Conservation (phyloP, 495 filamentous ascomycete species). For the Penicillium verhagenii region DNA sequence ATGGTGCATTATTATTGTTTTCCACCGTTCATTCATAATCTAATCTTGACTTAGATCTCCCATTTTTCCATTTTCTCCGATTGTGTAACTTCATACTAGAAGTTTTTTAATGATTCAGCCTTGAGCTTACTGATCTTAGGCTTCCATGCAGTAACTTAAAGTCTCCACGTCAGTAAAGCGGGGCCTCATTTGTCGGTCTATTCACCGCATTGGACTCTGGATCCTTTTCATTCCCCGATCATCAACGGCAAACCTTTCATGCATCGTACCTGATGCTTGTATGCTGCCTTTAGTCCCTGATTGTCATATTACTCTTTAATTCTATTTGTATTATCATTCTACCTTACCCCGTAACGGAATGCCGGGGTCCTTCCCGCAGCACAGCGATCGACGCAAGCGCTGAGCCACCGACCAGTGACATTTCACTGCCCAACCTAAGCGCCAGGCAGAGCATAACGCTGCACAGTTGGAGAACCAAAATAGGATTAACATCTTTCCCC, state of each 20-base stretch:
- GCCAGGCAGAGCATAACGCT: slow-evolving; percentile 29
- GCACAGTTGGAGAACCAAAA: slow-evolving; percentile 19
- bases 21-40: too few relatives aligned
- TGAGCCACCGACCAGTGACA: slow-evolving; percentile 19
- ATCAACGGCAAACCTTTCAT: not conserved
- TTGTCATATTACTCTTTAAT: not conserved
- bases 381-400: slow-evolving; percentile 21
- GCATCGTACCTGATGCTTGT: slow-evolving; percentile 11
- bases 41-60: too few relatives aligned
- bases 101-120: slow-evolving; percentile 1
- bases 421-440: slow-evolving; percentile 30
- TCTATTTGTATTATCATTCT: not conserved
- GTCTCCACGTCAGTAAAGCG: slow-evolving; percentile 16
- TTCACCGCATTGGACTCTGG: slow-evolving; percentile 10
- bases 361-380: slow-evolving; percentile 11
- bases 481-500: slow-evolving; percentile 19
- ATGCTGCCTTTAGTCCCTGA: not conserved
- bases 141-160: slow-evolving; percentile 22
- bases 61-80: too few relatives aligned
- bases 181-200: slow-evolving; percentile 16
- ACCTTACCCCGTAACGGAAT: slow-evolving; percentile 11
- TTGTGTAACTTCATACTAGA: too few relatives aligned
- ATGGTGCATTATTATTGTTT: too few relatives aligned
- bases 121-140: slow-evolving; percentile 13
- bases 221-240: not conserved